Evolutionary conservation across 768 basidiomycete species (phyloP).

Genomic region (Lactifluus pinguis): DNA sequence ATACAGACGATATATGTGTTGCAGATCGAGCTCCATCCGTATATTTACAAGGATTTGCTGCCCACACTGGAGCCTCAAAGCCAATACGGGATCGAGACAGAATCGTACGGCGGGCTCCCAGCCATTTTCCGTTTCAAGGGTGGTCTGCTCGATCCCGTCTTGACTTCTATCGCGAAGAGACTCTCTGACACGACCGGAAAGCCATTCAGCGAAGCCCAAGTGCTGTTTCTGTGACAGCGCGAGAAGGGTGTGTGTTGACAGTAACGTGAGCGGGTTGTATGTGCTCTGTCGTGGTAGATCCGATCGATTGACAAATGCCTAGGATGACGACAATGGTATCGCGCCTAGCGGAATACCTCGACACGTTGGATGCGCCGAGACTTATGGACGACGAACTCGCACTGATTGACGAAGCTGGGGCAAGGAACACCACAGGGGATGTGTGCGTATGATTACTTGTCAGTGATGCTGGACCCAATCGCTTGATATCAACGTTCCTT

Average conservation of each 20-base stretch:
- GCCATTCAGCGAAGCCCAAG: conserved; percentile 25
- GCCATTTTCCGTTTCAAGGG: conserved; percentile 30
- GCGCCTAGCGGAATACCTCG: conserved; percentile 41
- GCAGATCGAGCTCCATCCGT: conserved; percentile 47
- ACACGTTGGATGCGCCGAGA: conserved; percentile 32
- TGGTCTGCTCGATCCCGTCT: conserved; percentile 33
- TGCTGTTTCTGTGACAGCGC: conserved; percentile 27
- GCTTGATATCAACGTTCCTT: background rate
- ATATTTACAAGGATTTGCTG: conserved; percentile 36
- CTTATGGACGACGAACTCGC: conserved; percentile 24
- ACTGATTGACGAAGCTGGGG: conserved; percentile 24
- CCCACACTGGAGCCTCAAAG: conserved; percentile 28
- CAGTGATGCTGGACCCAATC: background rate
- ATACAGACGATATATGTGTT: background rate
- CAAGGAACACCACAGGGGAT: conserved; percentile 25
- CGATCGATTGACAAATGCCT: background rate
- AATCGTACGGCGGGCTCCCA: conserved; percentile 34
- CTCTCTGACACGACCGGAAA: conserved; percentile 21
- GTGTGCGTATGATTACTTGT: conserved; percentile 16
- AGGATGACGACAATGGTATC: conserved; percentile 35
- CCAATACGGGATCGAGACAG: conserved; percentile 33
- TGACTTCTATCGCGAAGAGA: conserved; percentile 26
- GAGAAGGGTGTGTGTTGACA: conserved; percentile 25
- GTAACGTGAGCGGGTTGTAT: conserved; percentile 26
- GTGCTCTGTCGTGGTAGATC: background rate